Evolutionary conservation across 2,329 filamentous ascomycete genomes (phyloP).

Genomic region (Aspergillus ruber): DNA sequence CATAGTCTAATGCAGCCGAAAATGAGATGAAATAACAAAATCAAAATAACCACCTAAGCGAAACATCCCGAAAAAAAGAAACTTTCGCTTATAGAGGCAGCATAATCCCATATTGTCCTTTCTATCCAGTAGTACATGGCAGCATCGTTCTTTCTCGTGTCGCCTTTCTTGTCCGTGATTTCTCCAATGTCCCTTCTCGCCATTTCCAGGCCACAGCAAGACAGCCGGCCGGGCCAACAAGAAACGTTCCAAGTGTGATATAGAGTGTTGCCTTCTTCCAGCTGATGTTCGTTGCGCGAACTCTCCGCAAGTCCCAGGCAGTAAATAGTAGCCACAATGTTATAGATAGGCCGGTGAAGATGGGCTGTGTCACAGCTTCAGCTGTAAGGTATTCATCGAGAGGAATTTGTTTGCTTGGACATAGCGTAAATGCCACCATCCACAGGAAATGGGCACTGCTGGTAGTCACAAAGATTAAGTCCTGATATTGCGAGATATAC

Average conservation of each 20-base stretch:
- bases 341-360: not conserved
- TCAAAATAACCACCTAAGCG: too few relatives aligned
- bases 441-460: constrained; percentile 2
- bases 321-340: constrained; percentile 7
- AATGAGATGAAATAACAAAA: too few relatives aligned
- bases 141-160: not conserved
- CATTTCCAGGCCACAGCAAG: not conserved
- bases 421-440: not conserved
- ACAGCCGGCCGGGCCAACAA: not conserved
- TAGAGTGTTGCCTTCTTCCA: not conserved
- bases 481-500: constrained; percentile 3
- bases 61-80: too few relatives aligned
- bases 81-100: too few relatives aligned
- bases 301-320: constrained; percentile 8
- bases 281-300: constrained; percentile 1
- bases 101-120: too few relatives aligned
- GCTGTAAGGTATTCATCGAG: not conserved
- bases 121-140: not conserved
- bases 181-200: not conserved
- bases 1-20: too few relatives aligned
- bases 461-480: not conserved
- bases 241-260: not conserved
- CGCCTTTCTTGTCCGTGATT: not conserved
- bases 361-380: not conserved
- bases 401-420: too few relatives aligned